Evolutionary conservation across 2,329 filamentous ascomycete species (phyloP).

Genomic region (Thelonectria rubi): DNA sequence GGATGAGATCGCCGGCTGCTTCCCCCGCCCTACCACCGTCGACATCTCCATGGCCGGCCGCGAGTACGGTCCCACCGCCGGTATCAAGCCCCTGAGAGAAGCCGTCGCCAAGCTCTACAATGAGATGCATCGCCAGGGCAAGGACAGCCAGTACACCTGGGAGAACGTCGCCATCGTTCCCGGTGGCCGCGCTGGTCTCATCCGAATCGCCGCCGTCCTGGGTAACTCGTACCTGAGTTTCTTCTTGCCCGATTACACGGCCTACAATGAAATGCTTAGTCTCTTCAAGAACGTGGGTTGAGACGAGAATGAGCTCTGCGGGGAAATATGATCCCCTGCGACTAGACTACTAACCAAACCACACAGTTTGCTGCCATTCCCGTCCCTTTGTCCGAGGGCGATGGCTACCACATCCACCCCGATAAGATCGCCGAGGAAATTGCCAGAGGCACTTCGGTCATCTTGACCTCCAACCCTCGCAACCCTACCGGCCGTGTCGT

Average conservation of each 20-base stretch:
- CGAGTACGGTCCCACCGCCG: constrained; percentile 93
- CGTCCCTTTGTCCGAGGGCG: constrained; percentile 82
- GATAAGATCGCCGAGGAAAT: constrained; percentile 95
- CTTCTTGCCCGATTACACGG: constrained; percentile 95
- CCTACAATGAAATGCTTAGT: constrained; percentile 97
- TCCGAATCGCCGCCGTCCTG: constrained; percentile 91
- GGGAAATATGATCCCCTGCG: background rate
- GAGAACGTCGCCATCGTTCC: constrained; percentile 98
- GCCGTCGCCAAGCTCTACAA: constrained; percentile 95
- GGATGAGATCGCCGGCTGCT: constrained; percentile 90
- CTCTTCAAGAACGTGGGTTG: constrained; percentile 83
- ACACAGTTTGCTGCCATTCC: constrained; percentile 83
- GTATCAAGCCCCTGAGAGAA: constrained; percentile 88
- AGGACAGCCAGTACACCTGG: constrained; percentile 91
- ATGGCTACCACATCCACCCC: constrained; percentile 92
- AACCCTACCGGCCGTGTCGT: constrained; percentile 94
- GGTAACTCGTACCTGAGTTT: constrained; percentile 93
- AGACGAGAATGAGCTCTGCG: background rate
- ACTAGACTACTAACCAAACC: constrained; percentile 19
- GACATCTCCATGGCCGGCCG: constrained; percentile 80
- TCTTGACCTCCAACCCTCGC: constrained; percentile 92
- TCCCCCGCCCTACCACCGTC: constrained; percentile 80
- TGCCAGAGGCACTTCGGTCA: constrained; percentile 83
- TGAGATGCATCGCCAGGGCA: constrained; percentile 86
- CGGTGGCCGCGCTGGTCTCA: constrained; percentile 89